Evolutionary conservation across 306 rosid genomes (phyloP).

Genomic region (Inga laurina): DNA sequence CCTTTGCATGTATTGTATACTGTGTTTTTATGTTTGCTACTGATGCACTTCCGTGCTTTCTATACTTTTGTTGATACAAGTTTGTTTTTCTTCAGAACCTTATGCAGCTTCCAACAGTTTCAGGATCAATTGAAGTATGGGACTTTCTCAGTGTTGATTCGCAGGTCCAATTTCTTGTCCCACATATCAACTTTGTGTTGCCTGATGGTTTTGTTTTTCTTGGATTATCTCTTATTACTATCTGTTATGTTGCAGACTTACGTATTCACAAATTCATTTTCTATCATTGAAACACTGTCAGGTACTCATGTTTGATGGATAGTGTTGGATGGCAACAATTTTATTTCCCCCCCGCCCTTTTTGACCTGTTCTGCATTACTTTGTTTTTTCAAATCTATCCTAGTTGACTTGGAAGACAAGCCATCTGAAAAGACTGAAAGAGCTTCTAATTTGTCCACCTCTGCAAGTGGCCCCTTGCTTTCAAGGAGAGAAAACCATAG

Average conservation of each 20-base stretch:
- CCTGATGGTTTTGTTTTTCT: conserved; percentile 7
- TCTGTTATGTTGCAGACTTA: conserved; percentile 75
- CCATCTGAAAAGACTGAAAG: conserved; percentile 64
- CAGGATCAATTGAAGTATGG: conserved; percentile 99
- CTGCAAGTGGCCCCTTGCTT: conserved; percentile 41
- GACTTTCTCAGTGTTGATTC: conserved; percentile 98
- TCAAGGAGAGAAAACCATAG: conserved; percentile 48
- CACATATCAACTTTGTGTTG: conserved; percentile 18
- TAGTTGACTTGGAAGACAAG: conserved; percentile 68
- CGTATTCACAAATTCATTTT: conserved; percentile 83
- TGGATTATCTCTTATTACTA: conserved; percentile 21
- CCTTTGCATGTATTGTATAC: conserved; percentile 19
- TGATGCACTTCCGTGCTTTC: conserved; percentile 25
- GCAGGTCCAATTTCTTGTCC: conserved; percentile 65
- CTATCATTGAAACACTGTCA: conserved; percentile 87
- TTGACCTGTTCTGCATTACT: conserved; percentile 38
- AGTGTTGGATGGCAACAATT: conserved; percentile 29
- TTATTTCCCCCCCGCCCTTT: conserved; percentile 18
- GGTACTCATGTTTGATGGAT: conserved; percentile 57
- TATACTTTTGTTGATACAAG: conserved; percentile 30
- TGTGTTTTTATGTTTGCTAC: conserved; percentile 31
- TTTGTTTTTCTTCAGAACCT: conserved; percentile 64
- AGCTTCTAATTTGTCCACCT: conserved; percentile 48
- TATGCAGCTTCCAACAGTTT: conserved; percentile 89
- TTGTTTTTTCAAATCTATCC: conserved; percentile 34